These are phyloP conservation scores for Clarireedia sp. DNA, from an alignment of 2,329 filamentous ascomycete species.

Conservation along the genomic window DNA sequence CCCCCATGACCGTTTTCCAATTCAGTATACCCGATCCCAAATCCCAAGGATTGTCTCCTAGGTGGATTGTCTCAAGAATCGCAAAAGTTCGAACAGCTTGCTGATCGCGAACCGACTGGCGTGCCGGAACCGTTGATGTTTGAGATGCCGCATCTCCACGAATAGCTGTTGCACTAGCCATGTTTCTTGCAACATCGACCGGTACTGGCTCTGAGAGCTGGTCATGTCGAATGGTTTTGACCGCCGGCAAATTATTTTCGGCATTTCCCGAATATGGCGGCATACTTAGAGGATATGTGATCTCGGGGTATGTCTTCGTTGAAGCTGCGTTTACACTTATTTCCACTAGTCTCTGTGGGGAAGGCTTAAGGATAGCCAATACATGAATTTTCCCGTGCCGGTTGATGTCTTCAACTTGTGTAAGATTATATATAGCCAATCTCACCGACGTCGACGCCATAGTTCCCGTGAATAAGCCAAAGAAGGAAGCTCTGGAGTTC, in stretches of 20 bases:
- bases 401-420: constrained; percentile 73
- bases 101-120: constrained; percentile 13
- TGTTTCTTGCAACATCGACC: not conserved
- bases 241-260: not conserved
- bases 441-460: constrained; percentile 70
- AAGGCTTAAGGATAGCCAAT: constrained; percentile 63
- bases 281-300: constrained; percentile 49
- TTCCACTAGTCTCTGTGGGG: constrained; percentile 17
- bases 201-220: constrained; percentile 3
- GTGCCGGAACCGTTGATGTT: not conserved
- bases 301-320: constrained; percentile 39
- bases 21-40: constrained; percentile 59
- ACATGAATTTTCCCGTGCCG: constrained; percentile 55
- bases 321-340: constrained; percentile 31
- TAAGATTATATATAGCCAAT: constrained; percentile 65
- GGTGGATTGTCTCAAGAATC: constrained; percentile 58
- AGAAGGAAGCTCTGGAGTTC: constrained; percentile 48
- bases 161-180: not conserved
- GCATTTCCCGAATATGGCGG: not conserved
- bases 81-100: constrained; percentile 62
- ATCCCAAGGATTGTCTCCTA: constrained; percentile 81
- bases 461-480: constrained; percentile 69
- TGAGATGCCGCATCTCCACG: not conserved
- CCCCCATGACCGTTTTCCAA: constrained; percentile 73
- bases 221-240: constrained; percentile 6